These are phyloP conservation scores for Macadamia integrifolia DNA, from an alignment of 164 flowering plant genomes.

Conservation along the genomic window DNA sequence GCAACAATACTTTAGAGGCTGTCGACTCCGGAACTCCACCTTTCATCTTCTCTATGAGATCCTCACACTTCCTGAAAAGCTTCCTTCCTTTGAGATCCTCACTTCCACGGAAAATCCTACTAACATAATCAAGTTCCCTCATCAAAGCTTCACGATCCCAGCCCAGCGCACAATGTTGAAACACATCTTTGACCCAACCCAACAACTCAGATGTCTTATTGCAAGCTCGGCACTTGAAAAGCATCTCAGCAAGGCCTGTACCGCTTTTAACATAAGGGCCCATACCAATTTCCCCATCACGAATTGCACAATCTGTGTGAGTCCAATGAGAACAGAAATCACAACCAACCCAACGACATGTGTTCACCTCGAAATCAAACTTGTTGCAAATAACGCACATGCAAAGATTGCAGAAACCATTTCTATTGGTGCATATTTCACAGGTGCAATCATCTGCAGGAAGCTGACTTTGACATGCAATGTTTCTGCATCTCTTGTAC, in stretches of 20 bases:
- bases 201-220: constrained; percentile 80
- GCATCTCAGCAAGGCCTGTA: constrained; percentile 68
- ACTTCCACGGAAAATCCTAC: constrained; percentile 87
- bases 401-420: constrained; percentile 94
- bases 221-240: constrained; percentile 89
- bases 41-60: constrained; percentile 75
- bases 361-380: constrained; percentile 96
- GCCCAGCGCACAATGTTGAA: constrained; percentile 91
- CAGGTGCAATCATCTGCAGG: constrained; percentile 96
- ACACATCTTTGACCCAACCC: constrained; percentile 98
- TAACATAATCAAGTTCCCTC: constrained; percentile 84
- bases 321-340: constrained; percentile 97
- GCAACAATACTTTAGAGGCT: constrained; percentile 63
- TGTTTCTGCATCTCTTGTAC: constrained; percentile 89
- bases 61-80: constrained; percentile 89
- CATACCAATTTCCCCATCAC: constrained; percentile 73
- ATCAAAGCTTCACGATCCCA: constrained; percentile 81
- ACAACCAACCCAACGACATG: constrained; percentile 98
- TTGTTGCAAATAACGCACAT: constrained; percentile 96
- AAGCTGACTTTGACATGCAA: constrained; percentile 79
- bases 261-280: constrained; percentile 68
- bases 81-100: constrained; percentile 85
- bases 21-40: constrained; percentile 59
- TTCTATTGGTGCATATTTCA: constrained; percentile 69
- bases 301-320: constrained; percentile 96